Percentiles rank a stretch among this genome's conserved stretches.
Conservation (phyloP, 495 filamentous ascomycete species). For the Aspergillus ostianus region DNA sequence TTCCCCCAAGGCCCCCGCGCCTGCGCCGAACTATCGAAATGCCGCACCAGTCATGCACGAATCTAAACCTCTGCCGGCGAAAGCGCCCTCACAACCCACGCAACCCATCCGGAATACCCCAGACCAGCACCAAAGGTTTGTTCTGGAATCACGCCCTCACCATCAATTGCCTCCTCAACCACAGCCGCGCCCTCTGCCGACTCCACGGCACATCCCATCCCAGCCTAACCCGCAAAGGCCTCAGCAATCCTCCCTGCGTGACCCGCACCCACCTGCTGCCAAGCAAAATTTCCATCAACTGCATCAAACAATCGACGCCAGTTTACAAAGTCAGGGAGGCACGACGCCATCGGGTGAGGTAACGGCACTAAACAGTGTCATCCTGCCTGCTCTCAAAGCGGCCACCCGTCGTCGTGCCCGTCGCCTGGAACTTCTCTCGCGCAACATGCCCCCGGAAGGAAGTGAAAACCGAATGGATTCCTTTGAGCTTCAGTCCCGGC, state of each 20-base stretch:
- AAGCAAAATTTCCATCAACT: constrained; percentile 2
- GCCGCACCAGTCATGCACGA: constrained; percentile 33
- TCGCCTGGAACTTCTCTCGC: constrained; percentile 22
- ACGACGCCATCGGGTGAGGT: constrained; percentile 28
- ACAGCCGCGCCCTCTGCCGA: constrained; percentile 26
- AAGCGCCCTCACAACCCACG: background rate
- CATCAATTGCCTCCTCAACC: constrained; percentile 31
- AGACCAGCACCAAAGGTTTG: constrained; percentile 21
- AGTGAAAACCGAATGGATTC: constrained; percentile 13
- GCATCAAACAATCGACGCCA: constrained; percentile 6
- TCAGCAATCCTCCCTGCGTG: background rate
- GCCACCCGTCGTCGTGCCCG: constrained; percentile 73
- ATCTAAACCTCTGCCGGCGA: constrained; percentile 26
- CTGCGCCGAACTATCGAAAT: constrained; percentile 17
- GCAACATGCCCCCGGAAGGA: constrained; percentile 8
- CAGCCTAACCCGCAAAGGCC: constrained; percentile 15
- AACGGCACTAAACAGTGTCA: constrained; percentile 74
- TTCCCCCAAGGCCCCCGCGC: constrained; percentile 16
- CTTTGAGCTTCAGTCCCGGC: constrained; percentile 35
- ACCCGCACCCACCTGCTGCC: constrained; percentile 7
- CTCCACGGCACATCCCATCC: constrained; percentile 24
- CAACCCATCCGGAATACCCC: constrained; percentile 26
- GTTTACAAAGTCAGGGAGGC: constrained; percentile 17
- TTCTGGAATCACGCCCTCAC: constrained; percentile 19
- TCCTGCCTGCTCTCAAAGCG: constrained; percentile 86